Percentiles rank a stretch among this genome's conserved stretches.
Conservation (phyloP, 208 protist species). For the Trypanosoma theileri region DNA sequence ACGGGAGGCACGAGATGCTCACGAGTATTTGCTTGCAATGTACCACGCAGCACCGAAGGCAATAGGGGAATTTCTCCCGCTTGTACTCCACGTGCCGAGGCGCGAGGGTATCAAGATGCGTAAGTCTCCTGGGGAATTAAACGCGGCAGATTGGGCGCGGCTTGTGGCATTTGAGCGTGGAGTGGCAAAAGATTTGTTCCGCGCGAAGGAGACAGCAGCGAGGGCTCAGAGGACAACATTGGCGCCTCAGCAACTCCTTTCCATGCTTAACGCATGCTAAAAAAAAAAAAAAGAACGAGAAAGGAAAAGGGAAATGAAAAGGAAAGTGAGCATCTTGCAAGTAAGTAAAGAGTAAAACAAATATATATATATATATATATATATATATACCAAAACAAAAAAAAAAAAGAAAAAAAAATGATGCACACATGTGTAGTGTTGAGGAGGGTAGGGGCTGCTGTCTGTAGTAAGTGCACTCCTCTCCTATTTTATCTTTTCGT, state of each 20-base stretch:
- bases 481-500: too few species aligned
- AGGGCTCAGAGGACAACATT: slow-evolving; percentile 51
- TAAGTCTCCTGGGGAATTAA: slow-evolving; percentile 33
- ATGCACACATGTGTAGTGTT: too few species aligned
- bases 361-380: too few species aligned
- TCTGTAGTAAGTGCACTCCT: too few species aligned
- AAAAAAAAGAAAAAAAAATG: too few species aligned
- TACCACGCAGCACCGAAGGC: slow-evolving; percentile 46
- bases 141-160: slow-evolving; percentile 62
- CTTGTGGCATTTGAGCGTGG: slow-evolving; percentile 71
- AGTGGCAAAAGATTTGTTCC: slow-evolving; percentile 64
- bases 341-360: too few species aligned
- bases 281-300: not conserved
- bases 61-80: slow-evolving; percentile 40
- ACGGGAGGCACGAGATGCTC: slow-evolving; percentile 48
- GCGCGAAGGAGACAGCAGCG: slow-evolving; percentile 47
- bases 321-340: too few species aligned
- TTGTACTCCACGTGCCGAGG: slow-evolving; percentile 36
- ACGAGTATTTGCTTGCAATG: slow-evolving; percentile 57
- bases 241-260: slow-evolving; percentile 61
- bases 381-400: too few species aligned
- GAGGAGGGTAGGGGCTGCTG: too few species aligned
- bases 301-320: not conserved
- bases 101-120: not conserved
- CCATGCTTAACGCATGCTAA: slow-evolving; percentile 47